Evolutionary conservation across 2,329 filamentous ascomycete species (phyloP).

Genomic region (Trichoderma semiorbis): DNA sequence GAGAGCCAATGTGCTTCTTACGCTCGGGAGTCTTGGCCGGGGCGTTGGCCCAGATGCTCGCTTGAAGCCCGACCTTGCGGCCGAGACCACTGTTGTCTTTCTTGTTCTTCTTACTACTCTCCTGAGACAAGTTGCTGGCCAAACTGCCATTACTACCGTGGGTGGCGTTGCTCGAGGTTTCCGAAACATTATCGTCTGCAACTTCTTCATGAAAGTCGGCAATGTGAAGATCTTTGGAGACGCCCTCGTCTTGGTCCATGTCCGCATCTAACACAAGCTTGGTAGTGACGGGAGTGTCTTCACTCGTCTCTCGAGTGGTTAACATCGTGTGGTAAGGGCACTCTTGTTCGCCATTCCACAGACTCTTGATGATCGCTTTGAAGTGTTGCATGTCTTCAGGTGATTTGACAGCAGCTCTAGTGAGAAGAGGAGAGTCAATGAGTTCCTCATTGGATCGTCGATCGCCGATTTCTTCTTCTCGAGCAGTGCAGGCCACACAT

Average conservation of each 20-base stretch:
- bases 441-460: slow-evolving; percentile 16
- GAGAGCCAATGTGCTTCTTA: neutral
- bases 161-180: neutral
- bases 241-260: neutral
- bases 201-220: rapidly evolving
- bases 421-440: slow-evolving; percentile 21
- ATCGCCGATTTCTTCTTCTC: slow-evolving; percentile 21
- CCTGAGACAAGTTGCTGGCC: neutral
- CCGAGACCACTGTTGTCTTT: neutral
- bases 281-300: neutral
- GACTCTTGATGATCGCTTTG: neutral
- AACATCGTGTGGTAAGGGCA: neutral
- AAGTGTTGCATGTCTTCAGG: neutral
- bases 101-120: neutral
- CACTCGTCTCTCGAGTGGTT: neutral
- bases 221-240: neutral
- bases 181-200: neutral
- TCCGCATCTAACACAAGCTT: neutral
- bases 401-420: neutral
- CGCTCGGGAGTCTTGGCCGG: neutral
- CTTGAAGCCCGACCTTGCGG: neutral
- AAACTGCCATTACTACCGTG: neutral
- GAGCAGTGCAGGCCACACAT: slow-evolving; percentile 21
- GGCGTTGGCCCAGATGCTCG: neutral
- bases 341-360: neutral